Conservation (phyloP, 306 rosid genomes). For the Carpinus fangiana region DNA sequence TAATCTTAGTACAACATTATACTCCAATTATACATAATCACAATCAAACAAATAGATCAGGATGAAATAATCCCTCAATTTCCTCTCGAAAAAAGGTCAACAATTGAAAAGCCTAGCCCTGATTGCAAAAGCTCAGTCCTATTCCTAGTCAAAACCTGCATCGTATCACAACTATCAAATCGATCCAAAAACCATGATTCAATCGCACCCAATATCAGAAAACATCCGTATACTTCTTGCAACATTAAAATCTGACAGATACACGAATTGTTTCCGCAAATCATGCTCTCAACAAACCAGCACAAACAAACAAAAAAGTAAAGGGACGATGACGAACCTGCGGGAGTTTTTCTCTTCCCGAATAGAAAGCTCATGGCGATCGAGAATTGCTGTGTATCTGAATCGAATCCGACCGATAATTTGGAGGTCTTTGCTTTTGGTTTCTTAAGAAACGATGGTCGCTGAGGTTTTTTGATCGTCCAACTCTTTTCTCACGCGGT, state of each 20-base stretch:
- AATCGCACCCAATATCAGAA: neutral
- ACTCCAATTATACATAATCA: neutral
- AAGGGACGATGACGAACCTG: slow-evolving; percentile 48
- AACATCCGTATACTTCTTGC: neutral
- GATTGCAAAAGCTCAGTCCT: neutral
- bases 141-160: neutral
- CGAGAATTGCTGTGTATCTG: slow-evolving; percentile 24
- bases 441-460: neutral
- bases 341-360: slow-evolving; percentile 93
- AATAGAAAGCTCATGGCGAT: slow-evolving; percentile 82
- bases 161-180: neutral
- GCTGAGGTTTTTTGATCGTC: slow-evolving; percentile 13
- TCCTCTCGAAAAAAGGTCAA: neutral
- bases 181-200: neutral
- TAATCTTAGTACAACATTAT: neutral
- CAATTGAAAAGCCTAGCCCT: neutral
- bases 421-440: neutral
- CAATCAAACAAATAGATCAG: neutral
- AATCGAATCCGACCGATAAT: slow-evolving; percentile 4
- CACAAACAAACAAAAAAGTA: neutral
- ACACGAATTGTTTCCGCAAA: neutral
- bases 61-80: neutral
- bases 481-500: slow-evolving; percentile 44
- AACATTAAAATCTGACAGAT: neutral
- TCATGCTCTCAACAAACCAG: neutral